phyloP scores from a whole-genome alignment of 2,329 filamentous ascomycete genomes.

The Aureobasidium leucospermi region DNA sequence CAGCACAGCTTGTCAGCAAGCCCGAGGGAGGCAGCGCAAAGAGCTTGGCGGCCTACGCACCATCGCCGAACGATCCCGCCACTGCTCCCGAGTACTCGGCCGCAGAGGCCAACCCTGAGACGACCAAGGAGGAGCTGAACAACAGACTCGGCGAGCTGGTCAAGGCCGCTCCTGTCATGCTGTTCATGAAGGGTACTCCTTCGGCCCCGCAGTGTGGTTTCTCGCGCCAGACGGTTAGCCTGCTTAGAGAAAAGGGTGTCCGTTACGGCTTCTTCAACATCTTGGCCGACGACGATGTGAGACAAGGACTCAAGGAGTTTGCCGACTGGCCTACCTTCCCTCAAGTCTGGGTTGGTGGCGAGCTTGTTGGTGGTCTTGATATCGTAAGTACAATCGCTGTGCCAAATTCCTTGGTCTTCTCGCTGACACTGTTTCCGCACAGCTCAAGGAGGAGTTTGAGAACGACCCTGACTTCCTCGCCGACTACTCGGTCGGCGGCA shows the following conservation, averaged over 20 bases:
- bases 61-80: conserved; percentile 33
- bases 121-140: conserved; percentile 76
- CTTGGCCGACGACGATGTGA: conserved; percentile 90
- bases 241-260: conserved; percentile 81
- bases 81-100: conserved; percentile 42
- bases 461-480: conserved; percentile 77
- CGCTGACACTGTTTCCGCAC: conserved; percentile 5
- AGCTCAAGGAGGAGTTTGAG: conserved; percentile 91
- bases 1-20: conserved; percentile 37
- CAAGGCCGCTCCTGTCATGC: conserved; percentile 93
- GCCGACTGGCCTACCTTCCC: conserved; percentile 99
- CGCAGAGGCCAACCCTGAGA: conserved; percentile 30
- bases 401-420: background rate
- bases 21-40: conserved; percentile 31
- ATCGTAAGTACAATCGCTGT: conserved; percentile 60
- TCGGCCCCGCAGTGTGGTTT: conserved; percentile 86
- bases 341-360: conserved; percentile 85
- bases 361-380: conserved; percentile 86
- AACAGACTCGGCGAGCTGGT: conserved; percentile 76
- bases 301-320: conserved; percentile 92
- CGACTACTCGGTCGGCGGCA: conserved; percentile 50
- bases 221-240: conserved; percentile 77
- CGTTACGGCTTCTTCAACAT: conserved; percentile 99
- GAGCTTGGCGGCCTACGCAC: conserved; percentile 40
- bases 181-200: conserved; percentile 98